These are phyloP conservation scores for Aspergillus taichungensis DNA, from an alignment of 495 filamentous ascomycete species.

Conservation along the genomic window DNA sequence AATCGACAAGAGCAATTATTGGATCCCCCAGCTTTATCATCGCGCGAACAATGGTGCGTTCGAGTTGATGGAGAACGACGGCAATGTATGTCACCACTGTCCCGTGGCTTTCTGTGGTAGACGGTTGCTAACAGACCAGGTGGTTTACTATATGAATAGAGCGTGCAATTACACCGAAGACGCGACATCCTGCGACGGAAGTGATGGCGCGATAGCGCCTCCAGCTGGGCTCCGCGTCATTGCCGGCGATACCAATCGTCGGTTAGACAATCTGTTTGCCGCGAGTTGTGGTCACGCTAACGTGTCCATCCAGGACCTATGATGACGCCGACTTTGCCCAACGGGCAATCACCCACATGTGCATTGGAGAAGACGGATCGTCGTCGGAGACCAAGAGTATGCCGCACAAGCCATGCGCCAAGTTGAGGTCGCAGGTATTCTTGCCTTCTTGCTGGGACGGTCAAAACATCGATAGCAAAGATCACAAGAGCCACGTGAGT, in stretches of 20 bases:
- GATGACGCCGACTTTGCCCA: conserved; percentile 13
- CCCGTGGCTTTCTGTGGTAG: no score
- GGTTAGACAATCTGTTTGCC: conserved; percentile 6
- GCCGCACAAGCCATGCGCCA: conserved; percentile 8
- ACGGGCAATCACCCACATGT: conserved; percentile 19
- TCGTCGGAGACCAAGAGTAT: conserved; percentile 16
- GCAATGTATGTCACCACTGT: conserved; percentile 2
- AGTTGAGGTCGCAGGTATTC: conserved; percentile 41
- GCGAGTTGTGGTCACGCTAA: not conserved
- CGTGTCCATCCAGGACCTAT: conserved; percentile 8
- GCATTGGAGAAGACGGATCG: conserved; percentile 9
- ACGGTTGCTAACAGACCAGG: not conserved
- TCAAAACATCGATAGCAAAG: conserved; percentile 41
- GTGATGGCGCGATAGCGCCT: conserved; percentile 11
- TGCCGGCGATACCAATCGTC: conserved; percentile 47
- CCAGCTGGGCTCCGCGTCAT: conserved; percentile 66
- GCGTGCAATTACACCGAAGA: conserved; percentile 15
- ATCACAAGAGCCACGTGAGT: conserved; percentile 41
- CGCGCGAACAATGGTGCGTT: conserved; percentile 51
- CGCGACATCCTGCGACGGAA: conserved; percentile 2
- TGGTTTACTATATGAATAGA: conserved; percentile 19
- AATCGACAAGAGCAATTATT: conserved; percentile 68
- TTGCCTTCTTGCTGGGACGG: conserved; percentile 54
- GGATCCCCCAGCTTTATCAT: conserved; percentile 67
- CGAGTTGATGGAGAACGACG: conserved; percentile 11